These are phyloP conservation scores for Hemileccinum impolitum DNA, from an alignment of 768 basidiomycete genomes.

Conservation along the genomic window DNA sequence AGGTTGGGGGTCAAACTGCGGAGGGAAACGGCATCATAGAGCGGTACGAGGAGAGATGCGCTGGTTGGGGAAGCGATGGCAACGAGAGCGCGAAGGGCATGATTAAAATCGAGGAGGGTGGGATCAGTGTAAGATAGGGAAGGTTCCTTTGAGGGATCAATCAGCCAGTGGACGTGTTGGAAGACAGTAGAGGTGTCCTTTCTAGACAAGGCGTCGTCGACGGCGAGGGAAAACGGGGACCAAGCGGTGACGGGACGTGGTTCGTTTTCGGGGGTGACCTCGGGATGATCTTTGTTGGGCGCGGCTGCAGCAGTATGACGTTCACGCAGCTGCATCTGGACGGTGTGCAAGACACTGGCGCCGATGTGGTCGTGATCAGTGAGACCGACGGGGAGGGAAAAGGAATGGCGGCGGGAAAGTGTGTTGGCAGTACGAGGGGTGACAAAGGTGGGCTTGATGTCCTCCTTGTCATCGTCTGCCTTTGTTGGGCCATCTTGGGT, in stretches of 20 bases:
- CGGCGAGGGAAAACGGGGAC: slow-evolving; percentile 19
- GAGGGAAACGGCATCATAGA: slow-evolving; percentile 71
- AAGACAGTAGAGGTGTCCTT: slow-evolving; percentile 8
- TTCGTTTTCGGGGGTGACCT: slow-evolving; percentile 14
- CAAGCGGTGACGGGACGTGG: slow-evolving; percentile 23
- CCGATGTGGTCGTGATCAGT: slow-evolving; percentile 37
- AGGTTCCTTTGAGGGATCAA: slow-evolving; percentile 34
- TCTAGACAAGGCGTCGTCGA: slow-evolving; percentile 19
- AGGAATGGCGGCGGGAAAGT: slow-evolving; percentile 57
- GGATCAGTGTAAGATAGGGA: slow-evolving; percentile 28
- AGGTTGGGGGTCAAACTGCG: slow-evolving; percentile 58
- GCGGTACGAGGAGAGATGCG: slow-evolving; percentile 56
- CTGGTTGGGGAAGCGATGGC: slow-evolving; percentile 38
- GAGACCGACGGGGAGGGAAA: slow-evolving; percentile 46
- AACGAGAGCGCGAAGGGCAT: slow-evolving; percentile 48
- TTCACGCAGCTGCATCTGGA: slow-evolving; percentile 61
- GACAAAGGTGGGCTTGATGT: slow-evolving; percentile 35
- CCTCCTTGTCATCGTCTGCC: slow-evolving; percentile 60
- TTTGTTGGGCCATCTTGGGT: slow-evolving; percentile 46
- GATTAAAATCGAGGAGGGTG: slow-evolving; percentile 56
- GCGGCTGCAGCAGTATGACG: slow-evolving; percentile 44
- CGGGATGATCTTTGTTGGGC: slow-evolving; percentile 13
- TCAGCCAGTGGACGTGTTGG: slow-evolving; percentile 26
- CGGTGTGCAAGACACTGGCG: slow-evolving; percentile 54
- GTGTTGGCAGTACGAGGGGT: slow-evolving; percentile 36